Conservation (phyloP, 495 filamentous ascomycete genomes). For the Gamarada debralockiae region DNA sequence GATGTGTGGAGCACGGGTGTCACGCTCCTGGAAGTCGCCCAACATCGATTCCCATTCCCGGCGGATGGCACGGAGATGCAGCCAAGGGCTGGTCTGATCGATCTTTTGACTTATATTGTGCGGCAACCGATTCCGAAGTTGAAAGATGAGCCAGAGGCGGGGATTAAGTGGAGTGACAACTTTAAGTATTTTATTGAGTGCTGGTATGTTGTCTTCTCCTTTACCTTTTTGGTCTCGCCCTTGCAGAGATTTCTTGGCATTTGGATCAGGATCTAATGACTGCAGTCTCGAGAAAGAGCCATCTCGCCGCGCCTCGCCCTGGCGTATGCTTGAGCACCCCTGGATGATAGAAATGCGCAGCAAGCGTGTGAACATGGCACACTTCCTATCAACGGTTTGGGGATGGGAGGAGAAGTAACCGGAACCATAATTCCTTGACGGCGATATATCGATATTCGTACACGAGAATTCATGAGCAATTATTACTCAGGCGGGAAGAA, state of each 20-base stretch:
- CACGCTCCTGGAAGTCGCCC: slow-evolving; percentile 92
- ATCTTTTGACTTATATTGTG: slow-evolving; percentile 95
- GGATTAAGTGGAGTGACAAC: slow-evolving; percentile 87
- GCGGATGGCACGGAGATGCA: slow-evolving; percentile 92
- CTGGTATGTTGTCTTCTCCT: slow-evolving; percentile 65
- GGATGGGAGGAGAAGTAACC: slow-evolving; percentile 64
- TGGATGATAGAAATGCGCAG: slow-evolving; percentile 95
- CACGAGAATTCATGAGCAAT: too few species aligned
- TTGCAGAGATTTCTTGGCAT: neutral
- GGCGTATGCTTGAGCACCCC: slow-evolving; percentile 98
- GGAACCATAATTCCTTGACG: too few species aligned
- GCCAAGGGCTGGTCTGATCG: slow-evolving; percentile 81
- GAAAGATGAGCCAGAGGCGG: slow-evolving; percentile 81
- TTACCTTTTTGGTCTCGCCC: neutral
- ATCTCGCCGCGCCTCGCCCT: slow-evolving; percentile 79
- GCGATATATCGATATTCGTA: too few species aligned
- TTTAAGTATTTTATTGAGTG: slow-evolving; percentile 99
- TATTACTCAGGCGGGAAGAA: too few species aligned
- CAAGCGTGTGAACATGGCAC: slow-evolving; percentile 95
- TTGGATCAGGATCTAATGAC: neutral
- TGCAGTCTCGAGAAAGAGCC: slow-evolving; percentile 90
- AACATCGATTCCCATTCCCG: slow-evolving; percentile 97
- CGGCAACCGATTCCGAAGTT: slow-evolving; percentile 92
- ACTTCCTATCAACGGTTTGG: slow-evolving; percentile 91
- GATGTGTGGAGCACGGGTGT: slow-evolving; percentile 98